These are phyloP conservation scores for Annulohypoxylon truncatum DNA, from an alignment of 2,329 filamentous ascomycete species.

Conservation along the genomic window DNA sequence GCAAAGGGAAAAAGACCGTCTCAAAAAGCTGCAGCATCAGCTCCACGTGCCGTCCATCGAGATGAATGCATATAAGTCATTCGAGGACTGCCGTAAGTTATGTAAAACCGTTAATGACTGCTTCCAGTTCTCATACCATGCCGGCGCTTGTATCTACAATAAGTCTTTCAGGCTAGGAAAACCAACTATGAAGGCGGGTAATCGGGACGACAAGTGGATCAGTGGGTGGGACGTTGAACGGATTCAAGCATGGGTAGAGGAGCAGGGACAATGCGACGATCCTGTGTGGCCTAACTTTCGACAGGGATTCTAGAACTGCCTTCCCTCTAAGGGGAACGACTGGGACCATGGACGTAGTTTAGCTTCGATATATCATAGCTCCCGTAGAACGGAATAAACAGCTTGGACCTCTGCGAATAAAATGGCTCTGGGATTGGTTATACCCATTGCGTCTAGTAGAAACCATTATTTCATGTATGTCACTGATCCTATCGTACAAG, in stretches of 20 bases:
- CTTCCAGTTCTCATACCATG: conserved; percentile 56
- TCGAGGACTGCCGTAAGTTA: conserved; percentile 57
- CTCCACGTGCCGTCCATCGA: conserved; percentile 53
- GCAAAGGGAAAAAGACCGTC: conserved; percentile 46
- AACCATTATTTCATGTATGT: no score
- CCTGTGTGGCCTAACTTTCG: conserved; percentile 32
- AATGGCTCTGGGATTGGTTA: no score
- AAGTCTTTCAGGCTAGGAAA: conserved; percentile 54
- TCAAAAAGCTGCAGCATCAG: conserved; percentile 45
- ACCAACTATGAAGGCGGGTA: conserved; percentile 49
- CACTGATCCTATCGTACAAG: no score
- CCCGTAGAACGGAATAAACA: not conserved
- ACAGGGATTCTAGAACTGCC: not conserved
- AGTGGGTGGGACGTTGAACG: conserved; percentile 58
- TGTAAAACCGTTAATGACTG: conserved; percentile 56
- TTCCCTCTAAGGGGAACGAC: not conserved
- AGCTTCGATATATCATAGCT: not conserved
- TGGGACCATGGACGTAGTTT: not conserved
- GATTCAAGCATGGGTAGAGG: conserved; percentile 56
- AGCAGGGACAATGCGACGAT: conserved; percentile 52
- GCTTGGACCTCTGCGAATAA: not conserved
- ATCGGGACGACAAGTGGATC: conserved; percentile 48
- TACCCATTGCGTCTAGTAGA: not conserved
- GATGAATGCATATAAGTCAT: conserved; percentile 56
- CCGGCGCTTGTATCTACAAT: conserved; percentile 54